Evolutionary conservation across 2,329 filamentous ascomycete genomes (phyloP).

Genomic region (Leptographium radiaticola): DNA sequence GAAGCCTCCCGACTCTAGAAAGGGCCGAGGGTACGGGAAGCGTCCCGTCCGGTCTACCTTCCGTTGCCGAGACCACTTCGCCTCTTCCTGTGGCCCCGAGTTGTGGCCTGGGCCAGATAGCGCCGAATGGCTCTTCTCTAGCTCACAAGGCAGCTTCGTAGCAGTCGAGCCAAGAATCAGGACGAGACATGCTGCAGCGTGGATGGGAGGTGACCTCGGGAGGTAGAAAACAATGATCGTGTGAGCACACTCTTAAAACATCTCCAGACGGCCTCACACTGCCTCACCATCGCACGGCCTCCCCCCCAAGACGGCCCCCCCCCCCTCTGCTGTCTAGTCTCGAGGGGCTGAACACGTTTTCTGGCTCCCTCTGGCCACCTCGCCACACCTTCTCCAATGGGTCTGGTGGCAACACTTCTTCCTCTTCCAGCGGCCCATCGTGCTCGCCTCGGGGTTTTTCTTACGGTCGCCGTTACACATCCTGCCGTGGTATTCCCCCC

Average conservation of each 20-base stretch:
- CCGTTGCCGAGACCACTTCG: background rate
- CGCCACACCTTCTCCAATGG: background rate
- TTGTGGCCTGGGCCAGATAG: background rate
- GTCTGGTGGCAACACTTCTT: background rate
- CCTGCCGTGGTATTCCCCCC: background rate
- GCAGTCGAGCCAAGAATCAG: background rate
- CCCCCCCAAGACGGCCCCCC: background rate
- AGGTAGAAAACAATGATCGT: background rate
- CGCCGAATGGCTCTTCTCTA: background rate
- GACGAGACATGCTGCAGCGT: background rate
- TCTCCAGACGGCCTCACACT: background rate
- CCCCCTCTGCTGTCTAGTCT: background rate
- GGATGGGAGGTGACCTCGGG: background rate
- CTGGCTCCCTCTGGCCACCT: background rate
- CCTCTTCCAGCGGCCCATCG: background rate
- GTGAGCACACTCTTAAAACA: background rate
- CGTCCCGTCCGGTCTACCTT: background rate
- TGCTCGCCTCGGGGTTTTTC: background rate
- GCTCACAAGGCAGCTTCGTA: background rate
- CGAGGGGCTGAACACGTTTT: background rate
- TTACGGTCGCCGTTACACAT: background rate
- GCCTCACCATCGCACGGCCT: background rate
- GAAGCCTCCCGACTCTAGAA: too few species aligned
- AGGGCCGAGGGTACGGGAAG: background rate
- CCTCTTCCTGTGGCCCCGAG: background rate